Percentiles rank a stretch among this genome's conserved stretches.
phyloP scores from a whole-genome alignment of 2,329 filamentous ascomycete genomes.

The Paraphaeosphaeria sporulosa region DNA sequence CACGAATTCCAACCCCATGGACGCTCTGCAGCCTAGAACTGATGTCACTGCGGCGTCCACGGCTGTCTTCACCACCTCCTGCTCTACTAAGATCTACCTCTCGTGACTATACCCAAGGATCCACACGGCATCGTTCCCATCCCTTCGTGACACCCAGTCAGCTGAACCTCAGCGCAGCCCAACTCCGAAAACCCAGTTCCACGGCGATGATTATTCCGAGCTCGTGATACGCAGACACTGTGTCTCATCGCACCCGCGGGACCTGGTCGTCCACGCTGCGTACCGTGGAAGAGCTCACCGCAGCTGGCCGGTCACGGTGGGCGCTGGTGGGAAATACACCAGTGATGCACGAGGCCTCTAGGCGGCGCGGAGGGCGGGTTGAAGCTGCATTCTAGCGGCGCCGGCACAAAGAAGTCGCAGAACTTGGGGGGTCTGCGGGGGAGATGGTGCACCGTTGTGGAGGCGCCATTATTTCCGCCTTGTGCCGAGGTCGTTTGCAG shows the following conservation, averaged over 20 bases:
- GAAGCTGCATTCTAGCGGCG: not conserved
- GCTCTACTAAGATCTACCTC: not conserved
- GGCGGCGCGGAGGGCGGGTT: not conserved
- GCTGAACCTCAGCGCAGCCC: not conserved
- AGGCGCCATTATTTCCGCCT: constrained; percentile 7
- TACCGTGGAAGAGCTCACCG: constrained; percentile 15
- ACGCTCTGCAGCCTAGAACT: too few species aligned
- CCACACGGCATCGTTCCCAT: not conserved
- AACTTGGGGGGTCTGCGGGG: constrained; percentile 17
- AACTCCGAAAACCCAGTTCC: not conserved
- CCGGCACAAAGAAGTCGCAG: not conserved
- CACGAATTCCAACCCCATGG: too few species aligned
- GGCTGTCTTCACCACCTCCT: too few species aligned
- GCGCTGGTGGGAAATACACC: constrained; percentile 9
- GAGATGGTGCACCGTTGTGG: constrained; percentile 4
- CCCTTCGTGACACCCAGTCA: not conserved
- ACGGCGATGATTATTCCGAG: not conserved
- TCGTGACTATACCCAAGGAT: not conserved
- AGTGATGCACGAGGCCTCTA: constrained; percentile 18
- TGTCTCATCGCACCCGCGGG: not conserved
- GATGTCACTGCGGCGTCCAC: too few species aligned
- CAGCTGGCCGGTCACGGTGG: constrained; percentile 22
- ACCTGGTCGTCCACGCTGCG: not conserved
- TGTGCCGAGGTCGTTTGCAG: constrained; percentile 4
- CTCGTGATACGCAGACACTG: constrained; percentile 4